These are phyloP conservation scores for Orbilia brochopaga DNA, from an alignment of 2,329 filamentous ascomycete species.

Conservation along the genomic window DNA sequence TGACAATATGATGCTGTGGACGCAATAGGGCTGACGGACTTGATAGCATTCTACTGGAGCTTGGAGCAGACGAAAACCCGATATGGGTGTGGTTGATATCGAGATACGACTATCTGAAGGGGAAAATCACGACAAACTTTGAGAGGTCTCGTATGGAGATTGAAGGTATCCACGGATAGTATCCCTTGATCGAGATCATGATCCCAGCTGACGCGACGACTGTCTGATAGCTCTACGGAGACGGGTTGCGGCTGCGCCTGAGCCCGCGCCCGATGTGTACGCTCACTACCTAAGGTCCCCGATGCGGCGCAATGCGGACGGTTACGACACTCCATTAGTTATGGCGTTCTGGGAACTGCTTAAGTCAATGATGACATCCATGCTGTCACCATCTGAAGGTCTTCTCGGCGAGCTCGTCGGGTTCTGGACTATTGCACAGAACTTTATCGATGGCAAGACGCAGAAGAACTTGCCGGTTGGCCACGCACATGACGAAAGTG, in stretches of 20 bases:
- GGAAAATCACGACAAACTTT: conserved; percentile 77
- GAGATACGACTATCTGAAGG: conserved; percentile 85
- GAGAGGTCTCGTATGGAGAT: conserved; percentile 91
- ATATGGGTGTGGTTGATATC: conserved; percentile 96
- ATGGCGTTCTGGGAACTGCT: conserved; percentile 94
- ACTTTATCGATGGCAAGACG: conserved; percentile 84
- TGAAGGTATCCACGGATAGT: conserved; percentile 62
- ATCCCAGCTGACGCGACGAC: not conserved
- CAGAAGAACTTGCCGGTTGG: conserved; percentile 80
- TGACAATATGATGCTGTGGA: not conserved
- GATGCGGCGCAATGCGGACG: conserved; percentile 69
- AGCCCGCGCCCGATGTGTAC: conserved; percentile 71
- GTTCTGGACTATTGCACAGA: conserved; percentile 90
- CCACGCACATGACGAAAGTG: conserved; percentile 73
- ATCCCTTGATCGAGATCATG: not conserved
- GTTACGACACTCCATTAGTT: conserved; percentile 78
- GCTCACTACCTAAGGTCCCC: conserved; percentile 79
- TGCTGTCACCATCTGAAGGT: conserved; percentile 76
- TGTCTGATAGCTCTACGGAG: conserved; percentile 71
- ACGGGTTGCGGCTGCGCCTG: conserved; percentile 75
- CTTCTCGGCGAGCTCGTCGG: conserved; percentile 87
- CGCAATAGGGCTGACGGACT: conserved; percentile 1
- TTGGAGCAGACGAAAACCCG: conserved; percentile 93
- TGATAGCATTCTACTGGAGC: conserved; percentile 73
- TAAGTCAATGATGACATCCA: conserved; percentile 71